Evolutionary conservation across 495 filamentous ascomycete genomes (phyloP), one percentile per base, ranked within the genome.

Genomic region (Penicillium fimorum): DNA sequence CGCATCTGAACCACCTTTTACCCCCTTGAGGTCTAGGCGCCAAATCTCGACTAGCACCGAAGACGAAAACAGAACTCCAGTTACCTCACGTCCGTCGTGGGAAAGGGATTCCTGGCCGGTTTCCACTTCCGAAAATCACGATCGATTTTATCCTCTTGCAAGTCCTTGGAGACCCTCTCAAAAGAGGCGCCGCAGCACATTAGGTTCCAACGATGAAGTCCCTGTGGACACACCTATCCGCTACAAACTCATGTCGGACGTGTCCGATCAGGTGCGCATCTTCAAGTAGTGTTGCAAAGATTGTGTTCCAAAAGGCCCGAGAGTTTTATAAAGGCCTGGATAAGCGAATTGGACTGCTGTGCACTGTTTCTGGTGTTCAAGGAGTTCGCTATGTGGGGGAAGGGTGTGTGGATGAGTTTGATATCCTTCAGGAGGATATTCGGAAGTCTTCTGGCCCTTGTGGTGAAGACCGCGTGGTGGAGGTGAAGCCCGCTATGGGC

Each of bases 341-440:
- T 7, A 25, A 24, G 1, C 37, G 22, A 2, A 25, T 50, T 12
- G 54, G 47, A 6, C 55, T 72, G 2, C 43, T 52, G 2, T 70
- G 64, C 44, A 56, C 64, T 52, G 45, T 63, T n/a, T 40, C 62
- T 5, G 60, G 66, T 0, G 12, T 62, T 5, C 46, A 52, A 0
- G 55, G 53, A 5, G 42, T 48, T 3, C 53, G 60, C 8, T 63
- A 58, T 25, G 11, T 69, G 6, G 60, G 67, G 27, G 63, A 65
- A 18, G 62, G 53, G 1, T 63, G 57, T 18, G 38, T 59, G 8
- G 62, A 67, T 11, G 67, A 72, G 27, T 68, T 68, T 35, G 33
- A 47, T 13, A 38, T 64, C 5, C 56, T 70, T 5, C 57, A 64
- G 30, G 47, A 63, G 8, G 62, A 64, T 25, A 58, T 62, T 15